Evolutionary conservation across 78 protist genomes (phyloP).

Genomic region (Cavenderia fasciculata): DNA sequence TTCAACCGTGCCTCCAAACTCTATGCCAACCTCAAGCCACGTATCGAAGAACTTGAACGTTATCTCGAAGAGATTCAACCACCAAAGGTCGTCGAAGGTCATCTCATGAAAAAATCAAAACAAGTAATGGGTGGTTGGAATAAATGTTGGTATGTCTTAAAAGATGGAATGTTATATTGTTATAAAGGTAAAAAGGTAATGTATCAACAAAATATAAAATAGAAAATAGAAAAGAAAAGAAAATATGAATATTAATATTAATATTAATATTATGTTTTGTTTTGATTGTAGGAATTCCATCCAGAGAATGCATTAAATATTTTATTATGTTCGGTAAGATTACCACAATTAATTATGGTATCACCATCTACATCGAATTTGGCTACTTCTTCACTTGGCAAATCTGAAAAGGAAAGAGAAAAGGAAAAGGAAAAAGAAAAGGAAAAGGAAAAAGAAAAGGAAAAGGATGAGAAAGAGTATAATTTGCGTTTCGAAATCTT

Average conservation of each 20-base stretch:
- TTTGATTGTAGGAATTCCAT: constrained; percentile 21
- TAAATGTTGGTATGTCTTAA: constrained; percentile 75
- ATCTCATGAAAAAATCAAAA: constrained; percentile 62
- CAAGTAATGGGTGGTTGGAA: constrained; percentile 85
- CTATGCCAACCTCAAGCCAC: constrained; percentile 45
- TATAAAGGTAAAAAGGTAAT: constrained; percentile 66
- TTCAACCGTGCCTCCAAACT: constrained; percentile 51
- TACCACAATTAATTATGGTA: constrained; percentile 27
- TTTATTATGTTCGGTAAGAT: constrained; percentile 63
- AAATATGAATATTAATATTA: too few species aligned
- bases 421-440: too few species aligned
- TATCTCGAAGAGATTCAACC: constrained; percentile 68
- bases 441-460: too few species aligned
- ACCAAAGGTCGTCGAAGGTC: constrained; percentile 79
- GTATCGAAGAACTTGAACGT: constrained; percentile 43
- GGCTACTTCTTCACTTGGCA: not conserved
- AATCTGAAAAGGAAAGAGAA: not conserved
- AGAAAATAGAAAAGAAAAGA: too few species aligned
- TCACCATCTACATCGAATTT: not conserved
- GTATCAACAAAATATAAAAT: too few species aligned
- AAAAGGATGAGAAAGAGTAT: not conserved
- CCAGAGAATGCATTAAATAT: constrained; percentile 78
- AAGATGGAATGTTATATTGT: constrained; percentile 77
- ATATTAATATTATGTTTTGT: too few species aligned
- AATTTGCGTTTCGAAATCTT: constrained; percentile 77